These are phyloP conservation scores for Malassezia vespertilionis DNA, from an alignment of 1,284 basidiomycete genomes.

Conservation along the genomic window DNA sequence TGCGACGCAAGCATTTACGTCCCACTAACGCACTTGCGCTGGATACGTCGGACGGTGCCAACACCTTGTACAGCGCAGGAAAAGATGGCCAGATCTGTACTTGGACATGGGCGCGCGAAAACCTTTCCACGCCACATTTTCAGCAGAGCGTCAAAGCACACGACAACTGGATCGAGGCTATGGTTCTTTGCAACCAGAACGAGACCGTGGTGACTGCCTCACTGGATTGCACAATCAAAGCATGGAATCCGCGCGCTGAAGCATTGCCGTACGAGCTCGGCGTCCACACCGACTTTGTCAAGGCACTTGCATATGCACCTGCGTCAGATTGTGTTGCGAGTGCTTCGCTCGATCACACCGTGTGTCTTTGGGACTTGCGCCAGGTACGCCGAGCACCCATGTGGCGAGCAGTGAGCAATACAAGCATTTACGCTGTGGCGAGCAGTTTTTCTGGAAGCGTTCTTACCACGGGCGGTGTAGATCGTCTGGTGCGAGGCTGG, in stretches of 20 bases:
- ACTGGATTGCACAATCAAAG: constrained; percentile 84
- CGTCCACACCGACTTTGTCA: constrained; percentile 82
- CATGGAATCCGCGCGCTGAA: constrained; percentile 76
- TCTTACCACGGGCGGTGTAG: constrained; percentile 79
- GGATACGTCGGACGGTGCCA: constrained; percentile 18
- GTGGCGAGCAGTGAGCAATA: constrained; percentile 5
- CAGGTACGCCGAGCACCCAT: constrained; percentile 32
- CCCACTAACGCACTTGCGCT: constrained; percentile 39
- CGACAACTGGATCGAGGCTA: constrained; percentile 92
- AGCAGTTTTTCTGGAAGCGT: constrained; percentile 62
- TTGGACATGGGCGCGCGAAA: constrained; percentile 52
- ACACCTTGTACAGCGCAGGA: constrained; percentile 69
- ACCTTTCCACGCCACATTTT: constrained; percentile 15
- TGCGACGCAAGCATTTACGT: too few species aligned
- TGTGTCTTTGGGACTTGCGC: constrained; percentile 71
- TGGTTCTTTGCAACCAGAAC: constrained; percentile 79
- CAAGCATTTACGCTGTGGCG: constrained; percentile 48
- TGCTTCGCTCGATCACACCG: constrained; percentile 82
- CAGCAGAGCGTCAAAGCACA: constrained; percentile 40
- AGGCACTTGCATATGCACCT: constrained; percentile 53
- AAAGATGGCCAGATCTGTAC: constrained; percentile 80
- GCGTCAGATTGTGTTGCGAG: constrained; percentile 55
- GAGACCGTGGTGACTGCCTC: constrained; percentile 91
- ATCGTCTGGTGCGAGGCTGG: constrained; percentile 79
- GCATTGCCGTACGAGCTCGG: constrained; percentile 65